phyloP scores from a whole-genome alignment of 306 rosid species.

The Rosa persica region DNA sequence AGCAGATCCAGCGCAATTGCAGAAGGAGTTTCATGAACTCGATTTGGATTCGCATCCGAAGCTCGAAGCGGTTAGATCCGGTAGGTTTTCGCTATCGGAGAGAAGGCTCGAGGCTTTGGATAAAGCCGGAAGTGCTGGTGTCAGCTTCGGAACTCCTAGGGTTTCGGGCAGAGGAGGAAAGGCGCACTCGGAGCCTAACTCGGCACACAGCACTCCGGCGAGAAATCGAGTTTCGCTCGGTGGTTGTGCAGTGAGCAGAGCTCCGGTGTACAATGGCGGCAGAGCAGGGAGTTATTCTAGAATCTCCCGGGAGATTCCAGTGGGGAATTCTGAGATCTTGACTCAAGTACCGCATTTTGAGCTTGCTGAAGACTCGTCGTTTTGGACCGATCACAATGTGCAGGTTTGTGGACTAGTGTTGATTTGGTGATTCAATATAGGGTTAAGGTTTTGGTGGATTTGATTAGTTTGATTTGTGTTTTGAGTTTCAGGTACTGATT shows the following conservation, averaged over 20 bases:
- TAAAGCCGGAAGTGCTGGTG: slow-evolving; percentile 28
- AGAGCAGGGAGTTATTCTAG: slow-evolving; percentile 41
- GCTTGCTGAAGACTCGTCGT: slow-evolving; percentile 66
- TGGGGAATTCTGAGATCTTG: slow-evolving; percentile 26
- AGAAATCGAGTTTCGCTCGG: slow-evolving; percentile 58
- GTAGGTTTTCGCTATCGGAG: slow-evolving; percentile 31
- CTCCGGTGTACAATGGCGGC: slow-evolving; percentile 32
- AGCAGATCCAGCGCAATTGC: slow-evolving; percentile 72
- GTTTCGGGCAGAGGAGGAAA: slow-evolving; percentile 43
- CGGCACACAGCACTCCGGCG: slow-evolving; percentile 70
- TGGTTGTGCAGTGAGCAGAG: slow-evolving; percentile 44
- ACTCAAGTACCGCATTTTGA: slow-evolving; percentile 59
- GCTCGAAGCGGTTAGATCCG: slow-evolving; percentile 35
- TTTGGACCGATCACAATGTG: slow-evolving; percentile 90
- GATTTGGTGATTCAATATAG: not conserved
- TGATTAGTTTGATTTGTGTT: slow-evolving; percentile 21
- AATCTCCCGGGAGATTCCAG: slow-evolving; percentile 34
- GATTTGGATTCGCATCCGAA: slow-evolving; percentile 37
- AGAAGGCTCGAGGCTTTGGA: slow-evolving; percentile 34
- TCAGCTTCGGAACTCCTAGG: slow-evolving; percentile 38
- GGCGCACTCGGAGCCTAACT: slow-evolving; percentile 63
- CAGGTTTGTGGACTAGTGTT: slow-evolving; percentile 48
- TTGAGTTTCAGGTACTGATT: slow-evolving; percentile 66
- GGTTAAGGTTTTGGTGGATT: slow-evolving; percentile 13
- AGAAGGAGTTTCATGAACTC: slow-evolving; percentile 30